Conservation (phyloP, 2,329 filamentous ascomycete species). For the Aspergillus floridensis region DNA sequence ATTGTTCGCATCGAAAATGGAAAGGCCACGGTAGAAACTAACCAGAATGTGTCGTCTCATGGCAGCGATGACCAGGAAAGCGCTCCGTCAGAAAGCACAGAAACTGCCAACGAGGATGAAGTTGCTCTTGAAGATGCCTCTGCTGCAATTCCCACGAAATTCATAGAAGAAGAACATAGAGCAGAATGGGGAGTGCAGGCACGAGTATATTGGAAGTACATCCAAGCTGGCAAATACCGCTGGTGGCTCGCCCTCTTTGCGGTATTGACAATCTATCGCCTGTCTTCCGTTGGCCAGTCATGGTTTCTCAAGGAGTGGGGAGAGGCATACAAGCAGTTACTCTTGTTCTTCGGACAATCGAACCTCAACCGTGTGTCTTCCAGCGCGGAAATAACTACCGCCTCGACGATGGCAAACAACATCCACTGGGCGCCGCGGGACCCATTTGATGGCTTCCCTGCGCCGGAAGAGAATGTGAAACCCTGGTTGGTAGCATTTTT, state of each 20-base stretch:
- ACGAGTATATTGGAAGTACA: constrained; percentile 78
- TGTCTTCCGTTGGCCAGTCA: constrained; percentile 63
- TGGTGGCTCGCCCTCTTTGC: constrained; percentile 69
- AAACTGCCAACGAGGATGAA: constrained; percentile 26
- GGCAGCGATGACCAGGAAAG: constrained; percentile 21
- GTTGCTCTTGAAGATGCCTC: constrained; percentile 43
- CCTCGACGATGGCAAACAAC: constrained; percentile 6
- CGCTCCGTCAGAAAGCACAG: constrained; percentile 13
- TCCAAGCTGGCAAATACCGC: constrained; percentile 71
- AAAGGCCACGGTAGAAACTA: constrained; percentile 50
- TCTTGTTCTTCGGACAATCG: constrained; percentile 20
- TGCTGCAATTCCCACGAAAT: constrained; percentile 65
- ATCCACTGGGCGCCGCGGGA: constrained; percentile 23
- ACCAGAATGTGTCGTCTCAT: constrained; percentile 47
- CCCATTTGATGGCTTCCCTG: constrained; percentile 55
- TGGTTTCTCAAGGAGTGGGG: constrained; percentile 89
- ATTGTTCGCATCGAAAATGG: constrained; percentile 68
- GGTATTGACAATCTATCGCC: constrained; percentile 62
- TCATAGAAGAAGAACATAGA: constrained; percentile 74
- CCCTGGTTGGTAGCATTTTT: constrained; percentile 75
- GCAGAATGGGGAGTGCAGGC: constrained; percentile 72
- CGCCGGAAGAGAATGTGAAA: constrained; percentile 63
- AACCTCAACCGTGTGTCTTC: constrained; percentile 11
- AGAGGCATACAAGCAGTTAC: constrained; percentile 60
- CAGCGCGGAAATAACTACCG: constrained; percentile 3